Evolutionary conservation across 2,329 filamentous ascomycete species (phyloP).

Genomic region (Hymenoscyphus albidus): DNA sequence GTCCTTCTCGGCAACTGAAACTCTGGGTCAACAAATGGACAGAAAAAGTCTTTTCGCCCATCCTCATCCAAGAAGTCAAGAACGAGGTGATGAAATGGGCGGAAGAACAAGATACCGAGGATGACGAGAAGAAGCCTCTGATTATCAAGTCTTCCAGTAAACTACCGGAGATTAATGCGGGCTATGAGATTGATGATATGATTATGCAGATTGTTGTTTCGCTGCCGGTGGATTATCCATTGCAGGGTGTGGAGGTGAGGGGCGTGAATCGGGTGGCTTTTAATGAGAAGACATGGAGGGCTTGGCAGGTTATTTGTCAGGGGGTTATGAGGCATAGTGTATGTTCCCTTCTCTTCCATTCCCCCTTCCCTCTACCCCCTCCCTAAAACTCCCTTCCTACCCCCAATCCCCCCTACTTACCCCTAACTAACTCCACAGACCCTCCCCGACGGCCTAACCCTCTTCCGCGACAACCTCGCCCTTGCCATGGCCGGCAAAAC

Average conservation of each 20-base stretch:
- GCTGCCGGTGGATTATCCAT: slow-evolving; percentile 76
- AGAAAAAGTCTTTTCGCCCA: slow-evolving; percentile 72
- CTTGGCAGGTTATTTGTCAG: slow-evolving; percentile 82
- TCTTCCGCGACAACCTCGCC: slow-evolving; percentile 82
- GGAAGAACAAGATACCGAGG: slow-evolving; percentile 45
- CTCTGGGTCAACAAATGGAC: slow-evolving; percentile 82
- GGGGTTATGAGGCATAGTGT: slow-evolving; percentile 88
- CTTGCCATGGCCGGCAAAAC: slow-evolving; percentile 87
- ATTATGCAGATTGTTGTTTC: slow-evolving; percentile 78
- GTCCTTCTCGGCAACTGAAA: slow-evolving; percentile 75
- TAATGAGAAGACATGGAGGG: slow-evolving; percentile 87
- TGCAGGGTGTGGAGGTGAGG: slow-evolving; percentile 72
- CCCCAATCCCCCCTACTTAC: neutral
- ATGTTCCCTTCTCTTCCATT: slow-evolving; percentile 28
- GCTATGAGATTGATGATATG: slow-evolving; percentile 84
- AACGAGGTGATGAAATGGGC: slow-evolving; percentile 68
- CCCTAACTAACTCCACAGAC: slow-evolving; percentile 29
- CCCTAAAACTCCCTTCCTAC: neutral
- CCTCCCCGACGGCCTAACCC: slow-evolving; percentile 79
- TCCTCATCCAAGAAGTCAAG: slow-evolving; percentile 62
- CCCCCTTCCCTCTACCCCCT: neutral
- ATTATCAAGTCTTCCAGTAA: slow-evolving; percentile 67
- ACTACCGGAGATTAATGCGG: slow-evolving; percentile 73
- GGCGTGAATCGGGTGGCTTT: slow-evolving; percentile 82
- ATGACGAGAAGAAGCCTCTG: slow-evolving; percentile 52